phyloP scores from a whole-genome alignment of 495 filamentous ascomycete species.

The Tuber microsphaerosporum region DNA sequence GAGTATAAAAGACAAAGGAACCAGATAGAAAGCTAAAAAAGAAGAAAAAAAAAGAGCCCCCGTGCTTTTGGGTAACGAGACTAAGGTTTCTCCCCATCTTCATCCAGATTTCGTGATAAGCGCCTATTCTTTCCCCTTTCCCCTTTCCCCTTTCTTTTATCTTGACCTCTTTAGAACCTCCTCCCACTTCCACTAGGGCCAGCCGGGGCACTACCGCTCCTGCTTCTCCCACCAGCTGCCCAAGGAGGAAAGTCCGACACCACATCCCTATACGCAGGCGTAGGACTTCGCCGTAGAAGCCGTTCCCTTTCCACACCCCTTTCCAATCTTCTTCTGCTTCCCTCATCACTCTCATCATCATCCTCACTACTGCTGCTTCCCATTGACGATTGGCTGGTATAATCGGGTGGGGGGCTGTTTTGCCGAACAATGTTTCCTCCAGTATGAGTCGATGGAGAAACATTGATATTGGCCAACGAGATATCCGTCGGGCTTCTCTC shows the following conservation, averaged over 20 bases:
- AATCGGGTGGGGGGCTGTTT: constrained; percentile 34
- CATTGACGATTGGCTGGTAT: constrained; percentile 27
- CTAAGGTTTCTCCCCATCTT: not conserved
- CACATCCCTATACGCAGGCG: constrained; percentile 38
- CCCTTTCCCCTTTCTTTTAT: not conserved
- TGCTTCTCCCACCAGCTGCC: constrained; percentile 16
- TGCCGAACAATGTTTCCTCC: constrained; percentile 12
- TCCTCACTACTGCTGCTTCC: constrained; percentile 25
- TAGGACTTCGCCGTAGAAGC: constrained; percentile 28
- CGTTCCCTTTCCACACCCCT: constrained; percentile 26
- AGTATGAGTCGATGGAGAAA: constrained; percentile 16
- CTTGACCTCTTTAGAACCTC: constrained; percentile 14
- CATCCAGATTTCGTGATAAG: constrained; percentile 17
- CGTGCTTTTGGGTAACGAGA: not conserved
- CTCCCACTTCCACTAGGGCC: constrained; percentile 29
- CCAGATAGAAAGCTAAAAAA: not conserved
- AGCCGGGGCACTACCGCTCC: constrained; percentile 39
- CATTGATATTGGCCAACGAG: constrained; percentile 63
- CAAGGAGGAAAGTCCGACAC: constrained; percentile 24
- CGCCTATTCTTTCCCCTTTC: not conserved
- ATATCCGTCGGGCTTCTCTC: constrained; percentile 93
- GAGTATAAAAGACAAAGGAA: constrained; percentile 6
- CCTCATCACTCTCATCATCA: constrained; percentile 27
- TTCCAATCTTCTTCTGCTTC: constrained; percentile 12
- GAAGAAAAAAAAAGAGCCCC: not conserved